These are phyloP conservation scores for Betula pendula DNA, from an alignment of 306 rosid species.

Conservation along the genomic window DNA sequence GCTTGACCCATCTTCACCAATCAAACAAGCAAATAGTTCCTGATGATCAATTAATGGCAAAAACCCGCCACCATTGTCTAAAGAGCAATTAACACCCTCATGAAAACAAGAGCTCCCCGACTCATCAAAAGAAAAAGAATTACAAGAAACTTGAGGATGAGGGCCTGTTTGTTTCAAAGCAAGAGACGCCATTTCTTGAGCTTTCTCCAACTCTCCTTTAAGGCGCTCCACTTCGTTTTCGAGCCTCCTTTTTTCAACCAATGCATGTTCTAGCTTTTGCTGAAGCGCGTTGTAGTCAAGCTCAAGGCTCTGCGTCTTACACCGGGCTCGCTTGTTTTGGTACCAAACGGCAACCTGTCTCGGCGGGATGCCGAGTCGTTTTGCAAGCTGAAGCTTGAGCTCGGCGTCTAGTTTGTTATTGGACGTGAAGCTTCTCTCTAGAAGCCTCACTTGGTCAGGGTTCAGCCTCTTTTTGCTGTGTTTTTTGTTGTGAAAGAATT, in stretches of 20 bases:
- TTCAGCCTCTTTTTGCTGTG: conserved; percentile 52
- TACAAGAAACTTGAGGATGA: conserved; percentile 7
- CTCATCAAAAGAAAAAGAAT: conserved; percentile 31
- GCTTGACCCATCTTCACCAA: conserved; percentile 34
- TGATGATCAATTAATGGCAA: conserved; percentile 47
- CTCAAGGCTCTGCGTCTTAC: conserved; percentile 63
- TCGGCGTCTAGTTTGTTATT: conserved; percentile 56
- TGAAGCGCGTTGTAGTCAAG: conserved; percentile 39
- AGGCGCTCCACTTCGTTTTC: conserved; percentile 57
- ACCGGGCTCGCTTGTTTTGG: conserved; percentile 68
- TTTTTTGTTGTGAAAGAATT: conserved; percentile 35
- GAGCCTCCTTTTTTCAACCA: conserved; percentile 51
- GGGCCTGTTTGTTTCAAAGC: conserved; percentile 25
- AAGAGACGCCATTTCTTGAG: conserved; percentile 36
- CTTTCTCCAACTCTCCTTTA: conserved; percentile 44
- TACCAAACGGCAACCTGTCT: conserved; percentile 69
- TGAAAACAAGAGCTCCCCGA: conserved; percentile 28
- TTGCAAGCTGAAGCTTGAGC: conserved; percentile 50
- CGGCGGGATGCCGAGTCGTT: conserved; percentile 51
- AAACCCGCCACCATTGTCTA: conserved; percentile 24
- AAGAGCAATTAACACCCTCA: no score
- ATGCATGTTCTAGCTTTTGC: conserved; percentile 39
- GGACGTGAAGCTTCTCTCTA: conserved; percentile 55
- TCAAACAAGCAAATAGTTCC: conserved; percentile 54
- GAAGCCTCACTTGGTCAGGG: conserved; percentile 48